Conservation (phyloP, 2,329 filamentous ascomycete genomes). For the Akanthomyces dipterigenus region DNA sequence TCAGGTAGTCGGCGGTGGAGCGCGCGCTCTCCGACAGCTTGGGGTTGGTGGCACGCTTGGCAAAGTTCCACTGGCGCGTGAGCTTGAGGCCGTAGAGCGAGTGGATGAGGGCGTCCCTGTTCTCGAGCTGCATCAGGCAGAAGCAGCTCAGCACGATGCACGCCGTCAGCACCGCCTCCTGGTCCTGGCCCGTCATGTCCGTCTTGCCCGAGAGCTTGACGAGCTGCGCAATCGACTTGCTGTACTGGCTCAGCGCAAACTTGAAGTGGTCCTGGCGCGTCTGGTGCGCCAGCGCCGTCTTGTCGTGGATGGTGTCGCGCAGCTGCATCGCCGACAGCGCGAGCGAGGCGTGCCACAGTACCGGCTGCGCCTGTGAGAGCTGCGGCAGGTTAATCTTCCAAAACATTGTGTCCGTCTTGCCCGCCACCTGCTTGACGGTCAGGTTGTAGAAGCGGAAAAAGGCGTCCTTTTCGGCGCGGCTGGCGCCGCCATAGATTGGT, state of each 20-base stretch:
- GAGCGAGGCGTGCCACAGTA: constrained; percentile 6
- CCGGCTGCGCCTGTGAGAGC: constrained; percentile 1
- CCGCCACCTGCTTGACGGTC: constrained; percentile 7
- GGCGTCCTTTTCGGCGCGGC: constrained; percentile 5
- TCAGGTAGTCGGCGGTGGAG: constrained; percentile 2
- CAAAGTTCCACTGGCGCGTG: constrained; percentile 7
- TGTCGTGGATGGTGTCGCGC: constrained; percentile 1
- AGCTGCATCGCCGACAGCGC: constrained; percentile 8
- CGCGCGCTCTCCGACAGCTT: neutral
- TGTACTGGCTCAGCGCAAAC: constrained; percentile 6
- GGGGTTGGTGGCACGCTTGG: neutral
- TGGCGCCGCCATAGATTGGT: constrained; percentile 3
- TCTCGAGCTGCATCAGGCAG: constrained; percentile 8
- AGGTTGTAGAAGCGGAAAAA: constrained; percentile 11
- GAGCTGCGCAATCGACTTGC: constrained; percentile 3
- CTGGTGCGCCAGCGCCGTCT: neutral
- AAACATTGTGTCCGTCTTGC: neutral
- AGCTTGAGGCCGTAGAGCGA: constrained; percentile 5
- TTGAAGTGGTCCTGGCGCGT: constrained; percentile 6
- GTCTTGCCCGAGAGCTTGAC: constrained; percentile 4
- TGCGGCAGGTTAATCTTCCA: constrained; percentile 9
- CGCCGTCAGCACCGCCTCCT: constrained; percentile 4
- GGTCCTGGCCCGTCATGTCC: neutral
- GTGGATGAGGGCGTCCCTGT: constrained; percentile 1
- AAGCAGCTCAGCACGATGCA: constrained; percentile 9